phyloP scores from a whole-genome alignment of 2,329 filamentous ascomycete species.

The Cordyceps cateniannulata region DNA sequence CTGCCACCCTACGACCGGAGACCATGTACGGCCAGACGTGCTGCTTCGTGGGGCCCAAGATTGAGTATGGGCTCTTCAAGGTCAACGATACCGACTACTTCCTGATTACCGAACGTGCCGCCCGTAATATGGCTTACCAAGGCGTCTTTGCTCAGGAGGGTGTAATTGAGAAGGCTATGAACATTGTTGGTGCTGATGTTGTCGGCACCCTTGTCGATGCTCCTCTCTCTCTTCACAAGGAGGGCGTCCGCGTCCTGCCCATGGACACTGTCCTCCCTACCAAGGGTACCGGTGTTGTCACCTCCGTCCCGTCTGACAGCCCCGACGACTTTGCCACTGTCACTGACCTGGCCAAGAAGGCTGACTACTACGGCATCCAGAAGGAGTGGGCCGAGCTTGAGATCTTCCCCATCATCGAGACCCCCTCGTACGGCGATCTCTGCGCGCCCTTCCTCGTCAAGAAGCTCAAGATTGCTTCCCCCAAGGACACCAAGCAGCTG shows the following conservation, averaged over 20 bases:
- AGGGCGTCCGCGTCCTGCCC: slow-evolving; percentile 80
- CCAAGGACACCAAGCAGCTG: slow-evolving; percentile 84
- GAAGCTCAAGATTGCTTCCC: slow-evolving; percentile 91
- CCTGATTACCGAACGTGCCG: slow-evolving; percentile 76
- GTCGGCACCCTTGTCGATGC: slow-evolving; percentile 87
- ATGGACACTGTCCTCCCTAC: slow-evolving; percentile 91
- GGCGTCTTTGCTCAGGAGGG: slow-evolving; percentile 75
- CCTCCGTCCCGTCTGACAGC: slow-evolving; percentile 90
- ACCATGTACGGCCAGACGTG: slow-evolving; percentile 99
- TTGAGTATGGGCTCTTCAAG: slow-evolving; percentile 85
- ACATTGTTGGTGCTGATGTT: slow-evolving; percentile 70
- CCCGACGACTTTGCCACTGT: slow-evolving; percentile 90
- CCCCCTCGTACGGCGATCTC: slow-evolving; percentile 79
- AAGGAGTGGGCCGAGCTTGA: slow-evolving; percentile 94
- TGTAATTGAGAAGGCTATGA: slow-evolving; percentile 65
- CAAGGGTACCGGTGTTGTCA: slow-evolving; percentile 96
- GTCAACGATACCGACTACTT: slow-evolving; percentile 73
- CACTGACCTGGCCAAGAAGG: slow-evolving; percentile 84
- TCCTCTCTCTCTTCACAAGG: slow-evolving; percentile 77
- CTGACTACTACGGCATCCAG: slow-evolving; percentile 92
- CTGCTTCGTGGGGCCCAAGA: slow-evolving; percentile 88
- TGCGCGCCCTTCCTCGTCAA: slow-evolving; percentile 79
- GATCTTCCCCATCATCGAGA: slow-evolving; percentile 82
- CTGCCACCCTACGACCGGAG: slow-evolving; percentile 88
- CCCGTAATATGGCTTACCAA: slow-evolving; percentile 96